These are phyloP conservation scores for Mortierella sp. DNA, from an alignment of 371 early-diverging fungal genomes.

Conservation along the genomic window DNA sequence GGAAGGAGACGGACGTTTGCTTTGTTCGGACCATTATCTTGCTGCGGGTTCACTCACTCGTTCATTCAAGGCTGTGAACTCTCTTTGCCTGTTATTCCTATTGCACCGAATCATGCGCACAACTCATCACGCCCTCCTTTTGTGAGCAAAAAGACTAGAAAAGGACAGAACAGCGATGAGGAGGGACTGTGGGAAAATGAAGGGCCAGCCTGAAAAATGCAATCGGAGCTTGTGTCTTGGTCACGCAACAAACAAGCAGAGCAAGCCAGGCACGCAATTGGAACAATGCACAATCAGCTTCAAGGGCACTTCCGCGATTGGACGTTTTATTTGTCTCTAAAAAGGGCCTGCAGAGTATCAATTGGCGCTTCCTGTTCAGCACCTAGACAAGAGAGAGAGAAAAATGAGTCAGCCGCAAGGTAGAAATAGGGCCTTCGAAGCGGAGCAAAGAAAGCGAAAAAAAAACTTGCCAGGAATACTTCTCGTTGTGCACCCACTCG, in stretches of 20 bases:
- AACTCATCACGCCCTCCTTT: conserved; percentile 2
- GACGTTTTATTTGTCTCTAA: background rate
- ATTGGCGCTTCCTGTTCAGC: background rate
- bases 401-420: no score
- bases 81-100: background rate
- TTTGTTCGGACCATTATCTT: background rate
- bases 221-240: background rate
- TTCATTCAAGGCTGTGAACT: background rate
- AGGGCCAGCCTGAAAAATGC: background rate
- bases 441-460: background rate
- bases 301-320: conserved; percentile 2
- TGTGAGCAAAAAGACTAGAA: background rate
- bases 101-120: background rate
- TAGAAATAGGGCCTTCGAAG: background rate
- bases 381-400: background rate
- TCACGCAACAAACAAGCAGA: background rate
- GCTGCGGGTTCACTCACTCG: background rate
- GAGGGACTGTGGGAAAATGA: conserved; percentile 1
- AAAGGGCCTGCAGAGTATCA: background rate
- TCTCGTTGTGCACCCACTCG: conserved; percentile 48
- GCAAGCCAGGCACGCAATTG: background rate
- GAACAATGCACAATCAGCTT: background rate
- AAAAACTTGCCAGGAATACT: conserved; percentile 43
- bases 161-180: background rate
- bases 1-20: background rate